Percentiles rank a stretch among this genome's conserved stretches.
phyloP scores from a whole-genome alignment of 1,284 basidiomycete genomes.

The Marasmius oreades region DNA sequence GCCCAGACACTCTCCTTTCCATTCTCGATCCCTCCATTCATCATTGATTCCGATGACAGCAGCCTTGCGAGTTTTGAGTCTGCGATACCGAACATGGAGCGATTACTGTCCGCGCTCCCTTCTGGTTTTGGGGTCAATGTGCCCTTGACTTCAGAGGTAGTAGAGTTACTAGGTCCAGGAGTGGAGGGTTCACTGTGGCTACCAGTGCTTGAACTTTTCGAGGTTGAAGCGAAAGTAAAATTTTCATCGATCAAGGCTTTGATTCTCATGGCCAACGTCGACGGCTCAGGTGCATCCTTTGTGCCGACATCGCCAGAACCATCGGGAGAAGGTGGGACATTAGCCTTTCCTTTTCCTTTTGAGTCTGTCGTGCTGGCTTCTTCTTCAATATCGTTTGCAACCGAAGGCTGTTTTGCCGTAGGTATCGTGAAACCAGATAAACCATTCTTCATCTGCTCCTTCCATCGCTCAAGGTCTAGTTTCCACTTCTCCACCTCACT shows the following conservation, averaged over 20 bases:
- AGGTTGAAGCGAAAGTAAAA: slow-evolving; percentile 23
- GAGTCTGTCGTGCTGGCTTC: background rate
- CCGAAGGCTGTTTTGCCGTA: background rate
- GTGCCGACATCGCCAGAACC: background rate
- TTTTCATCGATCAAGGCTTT: slow-evolving; percentile 37
- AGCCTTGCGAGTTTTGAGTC: slow-evolving; percentile 45
- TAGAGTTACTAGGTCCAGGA: slow-evolving; percentile 30
- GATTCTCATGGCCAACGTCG: slow-evolving; percentile 37
- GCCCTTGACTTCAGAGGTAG: slow-evolving; percentile 20
- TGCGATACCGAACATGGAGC: slow-evolving; percentile 15
- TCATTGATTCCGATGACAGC: slow-evolving; percentile 50
- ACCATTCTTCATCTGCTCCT: slow-evolving; percentile 10
- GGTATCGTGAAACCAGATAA: background rate
- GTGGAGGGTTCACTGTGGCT: slow-evolving; percentile 18
- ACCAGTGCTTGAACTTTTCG: slow-evolving; percentile 11
- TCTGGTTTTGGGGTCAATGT: slow-evolving; percentile 17
- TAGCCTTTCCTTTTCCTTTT: background rate
- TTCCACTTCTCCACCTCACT: slow-evolving; percentile 14
- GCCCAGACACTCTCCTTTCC: slow-evolving; percentile 55
- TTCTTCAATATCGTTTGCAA: background rate
- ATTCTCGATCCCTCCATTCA: slow-evolving; percentile 44
- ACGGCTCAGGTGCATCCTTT: slow-evolving; percentile 30
- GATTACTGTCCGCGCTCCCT: slow-evolving; percentile 8
- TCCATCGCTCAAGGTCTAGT: slow-evolving; percentile 11
- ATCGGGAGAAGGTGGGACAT: background rate